These are phyloP conservation scores for Aspergillus thermomutatus DNA, from an alignment of 2,329 filamentous ascomycete genomes.

Conservation along the genomic window DNA sequence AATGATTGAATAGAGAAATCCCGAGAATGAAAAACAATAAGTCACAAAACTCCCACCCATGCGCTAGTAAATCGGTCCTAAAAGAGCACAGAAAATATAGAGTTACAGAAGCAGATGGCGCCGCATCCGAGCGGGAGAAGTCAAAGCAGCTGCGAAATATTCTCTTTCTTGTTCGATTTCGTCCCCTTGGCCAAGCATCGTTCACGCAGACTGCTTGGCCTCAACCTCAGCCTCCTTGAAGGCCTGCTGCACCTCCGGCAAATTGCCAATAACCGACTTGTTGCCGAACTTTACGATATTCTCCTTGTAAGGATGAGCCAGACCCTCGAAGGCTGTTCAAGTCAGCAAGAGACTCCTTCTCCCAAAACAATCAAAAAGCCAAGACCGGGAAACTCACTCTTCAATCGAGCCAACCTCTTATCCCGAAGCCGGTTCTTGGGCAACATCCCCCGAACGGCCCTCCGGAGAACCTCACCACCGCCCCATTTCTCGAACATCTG, in stretches of 20 bases:
- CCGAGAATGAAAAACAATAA: background rate
- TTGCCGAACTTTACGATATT: conserved; percentile 76
- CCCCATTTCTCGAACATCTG: conserved; percentile 91
- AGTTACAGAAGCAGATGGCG: conserved; percentile 16
- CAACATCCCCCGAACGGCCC: conserved; percentile 94
- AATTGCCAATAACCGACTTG: conserved; percentile 38
- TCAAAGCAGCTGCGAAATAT: background rate
- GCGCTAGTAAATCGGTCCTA: conserved; percentile 36
- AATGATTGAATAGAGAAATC: conserved; percentile 1
- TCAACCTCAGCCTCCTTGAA: conserved; percentile 26
- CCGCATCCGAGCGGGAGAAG: background rate
- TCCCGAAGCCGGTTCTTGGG: conserved; percentile 94
- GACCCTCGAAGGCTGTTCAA: conserved; percentile 76
- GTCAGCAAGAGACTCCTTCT: conserved; percentile 10
- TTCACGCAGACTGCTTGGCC: conserved; percentile 22
- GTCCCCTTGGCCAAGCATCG: background rate
- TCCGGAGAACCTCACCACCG: conserved; percentile 82
- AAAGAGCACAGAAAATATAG: conserved; percentile 27
- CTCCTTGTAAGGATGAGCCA: conserved; percentile 82
- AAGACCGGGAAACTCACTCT: conserved; percentile 51
- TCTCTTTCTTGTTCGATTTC: no score
- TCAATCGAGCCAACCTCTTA: conserved; percentile 80
- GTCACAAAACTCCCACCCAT: conserved; percentile 36
- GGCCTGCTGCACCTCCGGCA: conserved; percentile 36
- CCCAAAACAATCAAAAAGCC: background rate